Evolutionary conservation across 2,329 filamentous ascomycete genomes (phyloP), one percentile per base, ranked within the genome.

Genomic region (Passalora sequoiae): DNA sequence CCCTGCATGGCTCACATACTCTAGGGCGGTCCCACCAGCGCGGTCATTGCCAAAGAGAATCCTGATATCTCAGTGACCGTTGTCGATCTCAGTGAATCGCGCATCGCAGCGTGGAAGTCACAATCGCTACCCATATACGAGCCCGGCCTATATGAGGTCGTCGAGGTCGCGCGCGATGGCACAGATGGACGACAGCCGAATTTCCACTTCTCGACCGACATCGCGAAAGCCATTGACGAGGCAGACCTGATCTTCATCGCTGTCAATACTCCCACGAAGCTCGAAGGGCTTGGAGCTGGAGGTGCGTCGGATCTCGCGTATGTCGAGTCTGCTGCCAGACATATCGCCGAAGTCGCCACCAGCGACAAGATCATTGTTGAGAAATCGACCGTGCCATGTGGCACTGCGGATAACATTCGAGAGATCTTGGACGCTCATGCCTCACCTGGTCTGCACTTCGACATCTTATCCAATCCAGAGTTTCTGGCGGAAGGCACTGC

Each of bases 231-330:
- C 47, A 83, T 89, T 47, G 63, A 70, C 17, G 77, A 80, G 50
- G 84, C 86, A 9, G 84, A 89, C 59, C 67, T 89, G 32, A 76
- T 91, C 44, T 77, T 91, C 46, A 76, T 89, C 43, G 78, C 83
- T 10, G 86, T 91, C 55, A 87, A 89, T 63, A 89, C 86, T 0
- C 85, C 85, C 2, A 89, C 85, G 31, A 89, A 89, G 68, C 76
- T 70, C 25, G 76, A 75, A 36, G 85, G 85, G 42, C 68, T 78
- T 16, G 86, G 85, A 36, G 80, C 81, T 4, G 84, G 84, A 8
- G 76, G 74, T 51, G 84, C 85, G 0, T 83, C 83, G 12, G 83
- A 89, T 55, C 78, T 89, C 69, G 78, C 78, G 1, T 78, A 80
- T 8, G 77, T 89, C 19, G 84, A 89, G 62, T 78, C 78, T 13